Evolutionary conservation across 345 rosid species (phyloP), one percentile per base, ranked within the genome.

Genomic region (Salix udensis): DNA sequence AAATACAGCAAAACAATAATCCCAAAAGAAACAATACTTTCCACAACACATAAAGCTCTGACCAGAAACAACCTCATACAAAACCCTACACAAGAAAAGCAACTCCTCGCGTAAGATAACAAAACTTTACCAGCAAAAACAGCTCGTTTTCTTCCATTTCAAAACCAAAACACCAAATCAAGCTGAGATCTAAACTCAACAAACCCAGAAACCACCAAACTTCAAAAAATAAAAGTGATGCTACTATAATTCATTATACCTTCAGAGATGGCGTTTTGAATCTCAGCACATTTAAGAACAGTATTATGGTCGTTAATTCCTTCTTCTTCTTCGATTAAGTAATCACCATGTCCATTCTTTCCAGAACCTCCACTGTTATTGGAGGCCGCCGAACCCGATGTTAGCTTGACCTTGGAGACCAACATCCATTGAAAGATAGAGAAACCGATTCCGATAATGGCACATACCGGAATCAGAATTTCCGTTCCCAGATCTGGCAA

Each of bases 241-340:
- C 10, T n/a, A 23, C 6, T 26, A 68, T 40, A 1, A 50, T 23
- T 44, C 5, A 11, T 23, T 60, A 4, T 76, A 91, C 96, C 93
- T 87, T 88, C 93, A 15, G 96, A 88, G 65, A 91, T 95, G 74
- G 96, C 98, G 82, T 44, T 91, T 80, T 95, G 99, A 44, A 95
- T 95, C 78, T 95, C 99, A 26, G 99, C 91, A 65, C 97, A 93
- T 72, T 89, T 95, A 69, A 85, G 79, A 65, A 91, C 98, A 74
- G 91, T 92, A 84, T 78, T 87, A 72, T 91, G 93, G 79, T 93
- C 98, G 77, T 93, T 91, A 52, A 95, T 80, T 15, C 92, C 95
- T 80, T 95, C 99, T 73, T 93, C 99, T 77, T 95, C 99, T 75
- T 93, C 99, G 67, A 95, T 95, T 21, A 95, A 90, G 69, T 82